Evolutionary conservation across 2,329 filamentous ascomycete species (phyloP).

Genomic region (Raffaelea arxii): DNA sequence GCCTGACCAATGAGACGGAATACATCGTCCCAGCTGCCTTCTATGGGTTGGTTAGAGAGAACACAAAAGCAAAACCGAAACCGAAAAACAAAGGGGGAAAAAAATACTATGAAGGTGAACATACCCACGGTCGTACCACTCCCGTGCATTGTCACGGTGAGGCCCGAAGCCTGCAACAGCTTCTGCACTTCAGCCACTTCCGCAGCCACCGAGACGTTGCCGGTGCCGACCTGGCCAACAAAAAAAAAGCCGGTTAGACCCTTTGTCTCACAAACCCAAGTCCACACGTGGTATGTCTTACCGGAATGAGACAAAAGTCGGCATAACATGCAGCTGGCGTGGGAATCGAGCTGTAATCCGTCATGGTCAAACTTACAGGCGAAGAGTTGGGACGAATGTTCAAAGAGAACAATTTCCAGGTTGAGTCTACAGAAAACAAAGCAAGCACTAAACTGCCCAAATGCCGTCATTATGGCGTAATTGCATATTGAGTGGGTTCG

Average conservation of each 20-base stretch:
- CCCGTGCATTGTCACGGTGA: conserved; percentile 84
- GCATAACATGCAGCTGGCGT: conserved; percentile 72
- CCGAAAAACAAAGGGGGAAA: not conserved
- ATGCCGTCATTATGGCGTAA: too few species aligned
- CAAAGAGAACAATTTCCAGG: too few species aligned
- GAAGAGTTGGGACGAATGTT: too few species aligned
- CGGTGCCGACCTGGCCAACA: conserved; percentile 65
- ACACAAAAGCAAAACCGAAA: not conserved
- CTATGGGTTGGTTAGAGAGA: conserved; percentile 31
- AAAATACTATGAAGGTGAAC: conserved; percentile 20
- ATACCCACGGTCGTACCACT: conserved; percentile 86
- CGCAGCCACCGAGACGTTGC: conserved; percentile 62
- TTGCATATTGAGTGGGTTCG: too few species aligned
- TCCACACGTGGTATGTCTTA: conserved; percentile 26
- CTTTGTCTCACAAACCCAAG: not conserved
- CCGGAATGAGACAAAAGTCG: conserved; percentile 86
- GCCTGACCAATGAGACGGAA: conserved; percentile 80
- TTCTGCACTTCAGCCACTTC: conserved; percentile 86
- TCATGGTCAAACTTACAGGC: conserved; percentile 1
- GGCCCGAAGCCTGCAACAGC: conserved; percentile 67
- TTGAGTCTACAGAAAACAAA: too few species aligned
- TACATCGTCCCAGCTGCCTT: conserved; percentile 85
- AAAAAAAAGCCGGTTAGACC: not conserved
- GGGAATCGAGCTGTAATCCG: conserved; percentile 37
- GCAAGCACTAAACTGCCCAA: too few species aligned